A percentile compares a stretch with the other conserved stretches of the same genome.
phyloP scores from a whole-genome alignment of 176 grass and related monocot genomes.

The Alloteropsis semialata region DNA sequence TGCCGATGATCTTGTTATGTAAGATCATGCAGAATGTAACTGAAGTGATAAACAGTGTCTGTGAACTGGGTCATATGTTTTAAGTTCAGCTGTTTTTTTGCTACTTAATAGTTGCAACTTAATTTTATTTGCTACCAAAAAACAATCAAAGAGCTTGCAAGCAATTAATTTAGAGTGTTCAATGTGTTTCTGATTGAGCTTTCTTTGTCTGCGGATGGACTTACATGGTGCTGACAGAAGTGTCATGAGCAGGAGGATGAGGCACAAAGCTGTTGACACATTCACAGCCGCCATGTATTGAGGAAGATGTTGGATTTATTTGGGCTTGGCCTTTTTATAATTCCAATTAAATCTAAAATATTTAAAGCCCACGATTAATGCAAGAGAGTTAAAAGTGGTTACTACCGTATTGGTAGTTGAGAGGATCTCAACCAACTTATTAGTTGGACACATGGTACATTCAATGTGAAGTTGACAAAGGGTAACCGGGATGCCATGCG shows the following conservation, averaged over 20 bases:
- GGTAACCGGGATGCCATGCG: too few species aligned
- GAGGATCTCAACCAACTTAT: too few species aligned
- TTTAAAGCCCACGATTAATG: too few species aligned
- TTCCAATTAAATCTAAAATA: too few species aligned
- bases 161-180: neutral
- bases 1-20: conserved; percentile 20
- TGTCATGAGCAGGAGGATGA: neutral
- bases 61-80: neutral
- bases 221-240: neutral
- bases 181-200: neutral
- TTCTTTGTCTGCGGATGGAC: neutral
- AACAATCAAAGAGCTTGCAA: neutral
- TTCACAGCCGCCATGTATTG: neutral
- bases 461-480: too few species aligned
- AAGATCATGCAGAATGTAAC: neutral
- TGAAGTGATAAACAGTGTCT: neutral
- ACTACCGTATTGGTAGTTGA: too few species aligned
- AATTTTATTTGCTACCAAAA: neutral
- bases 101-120: too few species aligned
- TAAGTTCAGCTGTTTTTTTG: neutral
- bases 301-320: too few species aligned
- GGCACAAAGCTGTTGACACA: neutral
- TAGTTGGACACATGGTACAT: too few species aligned
- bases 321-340: too few species aligned
- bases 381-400: too few species aligned